Evolutionary conservation across 805 yeast species (phyloP), one percentile per base, ranked within the genome.

Genomic region (Teunomyces kruisii): DNA sequence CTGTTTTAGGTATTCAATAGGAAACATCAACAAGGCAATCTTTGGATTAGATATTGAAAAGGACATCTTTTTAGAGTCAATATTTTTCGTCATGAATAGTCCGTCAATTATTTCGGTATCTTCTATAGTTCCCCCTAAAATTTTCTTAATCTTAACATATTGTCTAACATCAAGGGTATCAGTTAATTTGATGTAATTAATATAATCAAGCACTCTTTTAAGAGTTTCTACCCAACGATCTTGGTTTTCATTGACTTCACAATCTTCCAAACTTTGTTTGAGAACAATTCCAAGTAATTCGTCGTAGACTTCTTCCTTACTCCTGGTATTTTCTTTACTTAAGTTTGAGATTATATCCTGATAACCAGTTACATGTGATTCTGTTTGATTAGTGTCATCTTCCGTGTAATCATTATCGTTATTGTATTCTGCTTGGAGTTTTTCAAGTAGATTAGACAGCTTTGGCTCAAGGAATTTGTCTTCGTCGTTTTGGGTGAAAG

Each of bases 91-190:
- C 63, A 91, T 89, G 3, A 88, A 85, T 4, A 88, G 65, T 0
- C 99, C 99, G 56, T 86, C 83, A 3, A 92, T 62, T 26, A 79
- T 76, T 22, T 68, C 67, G 0, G 50, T 80, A 35, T 86, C 83
- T 4, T 70, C 67, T 1, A 84, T 78, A 1, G 61, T 47, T 0
- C 95, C 94, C 1, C 99, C 98, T 0, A 84, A 75, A 7, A 92
- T 80, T 47, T 89, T 76, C 59, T 94, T 95, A 37, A 94, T 75
- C 58, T 95, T 94, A 35, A 94, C 80, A 62, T 88, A 92, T 53
- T 86, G 91, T n/a, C 92, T 76, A 40, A 91, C 83, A 60, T 94
- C 97, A 48, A 90, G 75, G 3, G 84, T 83, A 49, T 86, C 92
- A 4, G 88, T 86, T 24, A 79, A 74, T 41, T 81, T 83, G 3